These are phyloP conservation scores for Microthlaspi erraticum DNA, from an alignment of 345 rosid genomes.

Conservation along the genomic window DNA sequence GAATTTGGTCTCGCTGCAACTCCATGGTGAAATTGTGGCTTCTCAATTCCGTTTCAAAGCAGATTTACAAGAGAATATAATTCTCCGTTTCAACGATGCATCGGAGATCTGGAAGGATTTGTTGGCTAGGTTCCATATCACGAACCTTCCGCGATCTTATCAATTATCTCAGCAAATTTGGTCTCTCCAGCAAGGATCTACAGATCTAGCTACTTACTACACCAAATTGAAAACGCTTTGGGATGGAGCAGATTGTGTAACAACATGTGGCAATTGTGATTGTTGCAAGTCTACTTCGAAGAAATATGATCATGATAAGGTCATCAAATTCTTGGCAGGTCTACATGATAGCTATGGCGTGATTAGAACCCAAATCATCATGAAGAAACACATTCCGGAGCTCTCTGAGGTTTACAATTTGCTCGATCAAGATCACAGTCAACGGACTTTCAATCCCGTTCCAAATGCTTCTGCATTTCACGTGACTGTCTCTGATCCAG, in stretches of 20 bases:
- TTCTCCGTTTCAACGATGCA: no score
- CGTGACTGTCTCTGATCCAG: background rate
- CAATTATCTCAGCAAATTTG: background rate
- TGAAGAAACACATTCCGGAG: background rate
- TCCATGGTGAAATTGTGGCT: no score
- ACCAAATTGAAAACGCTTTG: background rate
- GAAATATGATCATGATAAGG: background rate
- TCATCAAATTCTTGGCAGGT: background rate
- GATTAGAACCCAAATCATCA: background rate
- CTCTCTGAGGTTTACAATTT: background rate
- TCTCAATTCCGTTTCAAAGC: no score
- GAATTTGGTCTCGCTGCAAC: no score
- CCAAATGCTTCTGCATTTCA: background rate
- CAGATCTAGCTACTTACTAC: background rate
- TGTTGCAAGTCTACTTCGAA: accelerated
- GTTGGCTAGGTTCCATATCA: no score
- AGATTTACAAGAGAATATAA: no score
- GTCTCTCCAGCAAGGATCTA: background rate
- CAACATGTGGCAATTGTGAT: accelerated
- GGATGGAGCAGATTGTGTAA: background rate
- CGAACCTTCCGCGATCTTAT: no score
- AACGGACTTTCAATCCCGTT: accelerated
- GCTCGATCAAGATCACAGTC: background rate
- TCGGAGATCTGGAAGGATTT: no score
- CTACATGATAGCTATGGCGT: background rate